phyloP scores from a whole-genome alignment of 2,329 filamentous ascomycete species.

The Fusarium ramigenum region DNA sequence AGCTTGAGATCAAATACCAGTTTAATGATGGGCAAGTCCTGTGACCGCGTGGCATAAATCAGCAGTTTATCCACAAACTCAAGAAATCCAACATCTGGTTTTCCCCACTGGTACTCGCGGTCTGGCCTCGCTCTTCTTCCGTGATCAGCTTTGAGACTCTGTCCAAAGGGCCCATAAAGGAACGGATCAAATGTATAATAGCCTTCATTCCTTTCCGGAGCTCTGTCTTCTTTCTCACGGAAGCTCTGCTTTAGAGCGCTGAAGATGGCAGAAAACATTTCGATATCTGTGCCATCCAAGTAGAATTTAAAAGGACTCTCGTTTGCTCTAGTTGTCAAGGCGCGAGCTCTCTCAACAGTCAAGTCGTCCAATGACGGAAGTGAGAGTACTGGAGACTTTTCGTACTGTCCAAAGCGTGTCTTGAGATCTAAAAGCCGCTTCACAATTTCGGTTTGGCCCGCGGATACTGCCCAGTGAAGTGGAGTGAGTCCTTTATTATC shows the following conservation, averaged over 20 bases:
- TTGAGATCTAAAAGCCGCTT: not conserved
- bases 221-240: not conserved
- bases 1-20: not conserved
- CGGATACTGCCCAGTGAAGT: not conserved
- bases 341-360: not conserved
- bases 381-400: not conserved
- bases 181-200: not conserved
- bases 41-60: not conserved
- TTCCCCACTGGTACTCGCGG: not conserved
- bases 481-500: not conserved
- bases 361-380: not conserved
- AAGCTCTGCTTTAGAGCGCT: not conserved
- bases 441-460: not conserved
- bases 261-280: not conserved
- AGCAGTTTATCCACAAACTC: not conserved
- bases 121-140: not conserved
- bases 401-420: not conserved
- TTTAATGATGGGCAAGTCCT: not conserved
- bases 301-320: not conserved
- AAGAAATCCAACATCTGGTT: not conserved
- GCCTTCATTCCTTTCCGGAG: not conserved
- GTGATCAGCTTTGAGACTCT: not conserved
- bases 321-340: not conserved
- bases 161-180: not conserved
- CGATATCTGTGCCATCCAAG: not conserved